A percentile compares a stretch with the other conserved stretches of the same genome.
phyloP scores from a whole-genome alignment of 225 moss, liverwort and hornwort species.

The Bryoerythrophyllum caledonicum region DNA sequence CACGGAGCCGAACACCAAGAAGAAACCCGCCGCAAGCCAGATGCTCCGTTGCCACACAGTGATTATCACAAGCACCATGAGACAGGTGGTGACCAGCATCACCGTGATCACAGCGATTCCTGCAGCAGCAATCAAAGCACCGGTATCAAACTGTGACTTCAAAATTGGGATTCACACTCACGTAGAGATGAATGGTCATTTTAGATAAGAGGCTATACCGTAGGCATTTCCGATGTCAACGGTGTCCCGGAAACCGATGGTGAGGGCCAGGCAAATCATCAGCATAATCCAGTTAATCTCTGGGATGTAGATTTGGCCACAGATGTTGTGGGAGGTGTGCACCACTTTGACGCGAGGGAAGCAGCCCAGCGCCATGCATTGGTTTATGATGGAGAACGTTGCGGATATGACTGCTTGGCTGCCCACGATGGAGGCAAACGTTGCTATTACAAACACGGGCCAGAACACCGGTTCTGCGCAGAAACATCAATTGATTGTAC shows the following conservation, averaged over 20 bases:
- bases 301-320: slow-evolving; percentile 61
- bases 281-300: slow-evolving; percentile 68
- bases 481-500: neutral
- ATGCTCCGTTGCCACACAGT: slow-evolving; percentile 72
- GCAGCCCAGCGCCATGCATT: slow-evolving; percentile 58
- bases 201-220: slow-evolving; percentile 27
- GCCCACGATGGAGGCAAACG: slow-evolving; percentile 55
- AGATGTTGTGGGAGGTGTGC: slow-evolving; percentile 53
- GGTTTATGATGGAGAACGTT: slow-evolving; percentile 59
- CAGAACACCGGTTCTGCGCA: slow-evolving; percentile 54
- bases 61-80: slow-evolving; percentile 80
- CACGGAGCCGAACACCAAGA: slow-evolving; percentile 66
- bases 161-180: neutral
- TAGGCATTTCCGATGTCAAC: slow-evolving; percentile 59
- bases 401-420: slow-evolving; percentile 67
- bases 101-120: slow-evolving; percentile 89
- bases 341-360: slow-evolving; percentile 63
- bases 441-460: slow-evolving; percentile 59
- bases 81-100: slow-evolving; percentile 89
- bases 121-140: slow-evolving; percentile 36
- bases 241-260: slow-evolving; percentile 44
- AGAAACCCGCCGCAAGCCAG: slow-evolving; percentile 42
- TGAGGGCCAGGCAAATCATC: slow-evolving; percentile 40
- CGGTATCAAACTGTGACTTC: neutral
- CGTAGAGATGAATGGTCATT: neutral